These are phyloP conservation scores for Lodderomyces beijingensis DNA, from an alignment of 1,139 yeast species.

Conservation along the genomic window DNA sequence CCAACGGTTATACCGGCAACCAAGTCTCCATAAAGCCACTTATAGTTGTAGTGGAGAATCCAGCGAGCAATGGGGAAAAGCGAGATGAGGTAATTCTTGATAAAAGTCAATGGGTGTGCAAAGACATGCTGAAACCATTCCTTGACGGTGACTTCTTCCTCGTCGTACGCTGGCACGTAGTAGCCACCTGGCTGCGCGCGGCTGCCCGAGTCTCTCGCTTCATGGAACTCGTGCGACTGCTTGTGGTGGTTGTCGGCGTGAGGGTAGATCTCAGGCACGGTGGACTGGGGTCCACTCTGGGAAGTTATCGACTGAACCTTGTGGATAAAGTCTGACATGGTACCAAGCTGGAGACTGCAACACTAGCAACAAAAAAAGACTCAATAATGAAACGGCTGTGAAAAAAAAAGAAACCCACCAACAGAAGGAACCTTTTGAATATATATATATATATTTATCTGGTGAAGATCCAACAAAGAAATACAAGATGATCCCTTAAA, in stretches of 20 bases:
- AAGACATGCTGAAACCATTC: conserved; percentile 41
- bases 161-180: conserved; percentile 38
- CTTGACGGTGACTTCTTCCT: conserved; percentile 39
- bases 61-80: conserved; percentile 76
- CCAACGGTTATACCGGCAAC: conserved; percentile 95
- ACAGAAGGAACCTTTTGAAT: too few species aligned
- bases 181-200: conserved; percentile 5
- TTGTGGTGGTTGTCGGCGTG: background rate
- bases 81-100: conserved; percentile 48
- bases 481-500: too few species aligned
- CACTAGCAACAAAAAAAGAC: too few species aligned
- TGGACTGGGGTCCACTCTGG: conserved; percentile 15
- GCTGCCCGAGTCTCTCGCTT: conserved; percentile 4
- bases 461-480: too few species aligned
- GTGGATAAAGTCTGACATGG: conserved; percentile 12
- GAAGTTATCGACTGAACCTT: conserved; percentile 12
- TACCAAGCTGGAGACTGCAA: too few species aligned
- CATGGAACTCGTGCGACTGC: conserved; percentile 14
- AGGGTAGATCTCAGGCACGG: conserved; percentile 19
- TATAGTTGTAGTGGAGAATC: conserved; percentile 77
- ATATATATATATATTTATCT: too few species aligned
- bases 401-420: too few species aligned
- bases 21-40: conserved; percentile 79
- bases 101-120: conserved; percentile 36
- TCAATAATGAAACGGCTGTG: background rate